phyloP scores from a whole-genome alignment of 2,329 filamentous ascomycete genomes.

The Thermothelomyces thermophilus region DNA sequence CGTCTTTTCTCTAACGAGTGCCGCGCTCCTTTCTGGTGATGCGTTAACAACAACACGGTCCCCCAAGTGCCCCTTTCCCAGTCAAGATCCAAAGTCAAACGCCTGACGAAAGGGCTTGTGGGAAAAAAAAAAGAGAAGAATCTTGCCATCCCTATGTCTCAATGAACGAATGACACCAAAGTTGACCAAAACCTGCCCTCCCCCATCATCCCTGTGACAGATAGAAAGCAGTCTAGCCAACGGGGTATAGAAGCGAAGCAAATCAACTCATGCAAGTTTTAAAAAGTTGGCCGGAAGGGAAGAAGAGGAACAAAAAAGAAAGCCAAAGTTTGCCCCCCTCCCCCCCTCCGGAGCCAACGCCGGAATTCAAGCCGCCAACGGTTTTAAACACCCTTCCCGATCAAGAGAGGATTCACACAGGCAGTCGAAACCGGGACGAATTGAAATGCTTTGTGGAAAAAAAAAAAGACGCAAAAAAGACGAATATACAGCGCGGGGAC shows the following conservation, averaged over 20 bases:
- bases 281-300: background rate
- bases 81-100: background rate
- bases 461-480: no score
- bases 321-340: no score
- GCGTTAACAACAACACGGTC: background rate
- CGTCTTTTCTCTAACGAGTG: slow-evolving; percentile 11
- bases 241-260: background rate
- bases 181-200: background rate
- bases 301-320: background rate
- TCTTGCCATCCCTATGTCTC: slow-evolving; percentile 1
- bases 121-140: background rate
- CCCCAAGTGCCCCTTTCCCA: background rate
- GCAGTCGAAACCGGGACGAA: background rate
- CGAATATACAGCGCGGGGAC: no score
- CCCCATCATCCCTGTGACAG: background rate
- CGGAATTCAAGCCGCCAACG: no score
- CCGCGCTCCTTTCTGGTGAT: background rate
- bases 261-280: background rate
- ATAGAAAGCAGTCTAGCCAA: background rate
- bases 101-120: slow-evolving; percentile 2
- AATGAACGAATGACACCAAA: slow-evolving; percentile 8
- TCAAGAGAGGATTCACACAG: background rate
- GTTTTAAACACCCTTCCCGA: background rate
- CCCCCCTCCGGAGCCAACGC: background rate
- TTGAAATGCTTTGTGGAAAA: background rate